These are phyloP conservation scores for Fusarium vanettenii DNA, from an alignment of 2,329 filamentous ascomycete species.

Conservation along the genomic window DNA sequence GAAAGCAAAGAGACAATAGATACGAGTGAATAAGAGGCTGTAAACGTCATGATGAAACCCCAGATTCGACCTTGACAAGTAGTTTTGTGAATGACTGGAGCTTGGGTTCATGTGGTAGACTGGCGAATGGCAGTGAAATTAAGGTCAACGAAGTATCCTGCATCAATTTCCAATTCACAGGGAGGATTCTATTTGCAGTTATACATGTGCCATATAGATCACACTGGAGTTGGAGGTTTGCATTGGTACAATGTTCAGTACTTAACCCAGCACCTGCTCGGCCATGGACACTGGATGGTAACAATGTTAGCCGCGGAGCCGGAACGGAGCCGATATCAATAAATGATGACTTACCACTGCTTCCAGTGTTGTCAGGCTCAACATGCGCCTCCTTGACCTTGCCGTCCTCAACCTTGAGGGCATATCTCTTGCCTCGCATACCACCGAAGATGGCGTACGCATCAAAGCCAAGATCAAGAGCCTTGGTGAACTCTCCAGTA, in stretches of 20 bases:
- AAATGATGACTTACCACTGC: slow-evolving; percentile 70
- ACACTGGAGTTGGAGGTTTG: background rate
- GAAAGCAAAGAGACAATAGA: background rate
- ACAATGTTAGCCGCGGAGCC: background rate
- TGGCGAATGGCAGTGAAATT: background rate
- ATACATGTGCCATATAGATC: background rate
- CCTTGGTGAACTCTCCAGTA: slow-evolving; percentile 81
- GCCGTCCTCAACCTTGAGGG: slow-evolving; percentile 83
- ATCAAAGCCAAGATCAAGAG: slow-evolving; percentile 86
- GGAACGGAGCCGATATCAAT: background rate
- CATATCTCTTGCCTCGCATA: slow-evolving; percentile 87
- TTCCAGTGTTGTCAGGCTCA: slow-evolving; percentile 89
- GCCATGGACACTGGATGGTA: slow-evolving; percentile 35
- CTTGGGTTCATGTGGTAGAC: background rate
- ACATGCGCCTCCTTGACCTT: slow-evolving; percentile 85
- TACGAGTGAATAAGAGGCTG: background rate
- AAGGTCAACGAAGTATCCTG: background rate
- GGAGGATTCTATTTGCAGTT: background rate
- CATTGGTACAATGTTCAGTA: background rate
- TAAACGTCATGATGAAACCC: background rate
- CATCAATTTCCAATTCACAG: background rate
- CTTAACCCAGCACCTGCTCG: slow-evolving; percentile 35
- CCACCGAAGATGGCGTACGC: slow-evolving; percentile 80
- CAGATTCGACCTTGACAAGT: background rate
- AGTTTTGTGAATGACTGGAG: background rate